phyloP scores from a whole-genome alignment of 495 filamentous ascomycete species.

The Geoglossum glabrum region DNA sequence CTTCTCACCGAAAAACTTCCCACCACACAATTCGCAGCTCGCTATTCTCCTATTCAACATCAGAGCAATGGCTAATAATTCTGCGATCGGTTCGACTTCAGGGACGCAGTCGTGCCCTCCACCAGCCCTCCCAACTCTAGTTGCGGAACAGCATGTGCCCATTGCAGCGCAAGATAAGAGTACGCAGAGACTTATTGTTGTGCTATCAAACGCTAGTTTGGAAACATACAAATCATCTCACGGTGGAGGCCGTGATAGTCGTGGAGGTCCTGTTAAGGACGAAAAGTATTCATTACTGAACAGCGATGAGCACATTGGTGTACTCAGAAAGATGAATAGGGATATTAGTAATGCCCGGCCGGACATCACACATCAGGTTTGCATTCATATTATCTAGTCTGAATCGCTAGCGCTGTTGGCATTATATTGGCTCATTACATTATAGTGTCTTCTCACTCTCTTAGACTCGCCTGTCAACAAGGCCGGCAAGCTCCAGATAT shows the following conservation, averaged over 20 bases:
- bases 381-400: background rate
- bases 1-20: background rate
- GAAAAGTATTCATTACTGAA: conserved; percentile 94
- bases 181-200: conserved; percentile 77
- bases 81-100: conserved; percentile 9
- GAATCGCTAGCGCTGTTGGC: conserved; percentile 5
- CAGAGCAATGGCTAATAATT: conserved; percentile 3
- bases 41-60: background rate
- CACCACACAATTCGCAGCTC: background rate
- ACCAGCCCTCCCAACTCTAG: conserved; percentile 69
- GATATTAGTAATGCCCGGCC: conserved; percentile 95
- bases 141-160: conserved; percentile 77
- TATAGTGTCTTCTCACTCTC: conserved; percentile 84
- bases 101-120: conserved; percentile 90
- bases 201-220: conserved; percentile 89
- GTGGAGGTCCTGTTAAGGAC: conserved; percentile 39
- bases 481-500: conserved; percentile 90
- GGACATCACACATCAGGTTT: conserved; percentile 94
- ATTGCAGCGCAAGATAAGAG: conserved; percentile 75
- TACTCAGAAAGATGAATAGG: conserved; percentile 97
- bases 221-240: conserved; percentile 81
- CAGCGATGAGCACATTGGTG: conserved; percentile 95
- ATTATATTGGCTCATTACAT: background rate
- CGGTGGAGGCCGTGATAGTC: conserved; percentile 33
- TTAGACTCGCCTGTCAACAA: conserved; percentile 98